phyloP scores from a whole-genome alignment of 768 basidiomycete genomes.

The Pisolithus sp. region DNA sequence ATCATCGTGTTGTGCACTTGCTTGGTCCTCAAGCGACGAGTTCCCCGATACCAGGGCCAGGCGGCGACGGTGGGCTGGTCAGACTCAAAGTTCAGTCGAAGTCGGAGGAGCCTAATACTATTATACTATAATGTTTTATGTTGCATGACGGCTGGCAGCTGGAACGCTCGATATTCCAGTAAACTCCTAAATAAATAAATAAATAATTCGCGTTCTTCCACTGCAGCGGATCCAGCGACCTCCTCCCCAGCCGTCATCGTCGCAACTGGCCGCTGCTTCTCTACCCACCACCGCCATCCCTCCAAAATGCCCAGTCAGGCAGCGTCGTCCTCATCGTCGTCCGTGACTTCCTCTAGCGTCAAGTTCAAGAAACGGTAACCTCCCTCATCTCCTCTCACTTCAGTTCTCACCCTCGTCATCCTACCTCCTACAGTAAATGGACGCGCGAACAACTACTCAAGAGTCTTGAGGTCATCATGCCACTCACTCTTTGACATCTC shows the following conservation, averaged over 20 bases:
- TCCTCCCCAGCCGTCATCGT: constrained; percentile 33
- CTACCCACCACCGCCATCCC: constrained; percentile 32
- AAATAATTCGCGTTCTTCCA: constrained; percentile 29
- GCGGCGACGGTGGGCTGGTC: no score
- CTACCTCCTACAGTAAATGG: constrained; percentile 25
- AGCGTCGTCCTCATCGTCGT: constrained; percentile 23
- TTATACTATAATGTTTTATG: no score
- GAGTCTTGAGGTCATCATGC: constrained; percentile 32
- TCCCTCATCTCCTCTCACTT: constrained; percentile 3
- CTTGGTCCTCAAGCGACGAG: no score
- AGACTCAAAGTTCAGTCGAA: no score
- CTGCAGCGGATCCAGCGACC: constrained; percentile 22
- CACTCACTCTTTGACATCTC: constrained; percentile 1
- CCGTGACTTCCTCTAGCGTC: constrained; percentile 14
- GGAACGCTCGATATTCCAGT: not conserved
- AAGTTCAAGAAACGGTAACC: constrained; percentile 32
- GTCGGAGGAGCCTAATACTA: no score
- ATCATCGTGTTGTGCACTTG: no score
- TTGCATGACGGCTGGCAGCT: no score
- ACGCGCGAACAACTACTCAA: constrained; percentile 34
- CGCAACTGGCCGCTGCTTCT: constrained; percentile 33
- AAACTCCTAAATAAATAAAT: not conserved
- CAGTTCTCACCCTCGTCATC: constrained; percentile 17
- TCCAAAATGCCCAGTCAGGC: constrained; percentile 25
- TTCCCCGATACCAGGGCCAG: no score